phyloP scores from a whole-genome alignment of 2,329 filamentous ascomycete species.

The Parasarocladium wereldwijsianum region DNA sequence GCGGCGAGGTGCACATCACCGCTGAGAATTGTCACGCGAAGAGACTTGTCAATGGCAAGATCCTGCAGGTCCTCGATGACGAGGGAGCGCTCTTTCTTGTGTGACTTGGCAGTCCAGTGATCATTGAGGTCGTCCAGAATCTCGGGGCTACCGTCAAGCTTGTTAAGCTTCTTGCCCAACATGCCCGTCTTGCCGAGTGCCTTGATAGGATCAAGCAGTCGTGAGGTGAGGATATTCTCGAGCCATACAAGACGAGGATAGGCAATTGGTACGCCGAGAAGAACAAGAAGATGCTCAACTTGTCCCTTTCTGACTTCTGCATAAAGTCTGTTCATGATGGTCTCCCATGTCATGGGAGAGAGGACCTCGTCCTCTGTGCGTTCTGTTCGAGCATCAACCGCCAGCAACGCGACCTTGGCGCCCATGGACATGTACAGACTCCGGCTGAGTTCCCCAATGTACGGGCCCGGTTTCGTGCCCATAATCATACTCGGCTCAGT shows the following conservation, averaged over 20 bases:
- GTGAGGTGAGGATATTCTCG: constrained; percentile 65
- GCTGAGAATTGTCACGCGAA: constrained; percentile 81
- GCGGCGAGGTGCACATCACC: constrained; percentile 91
- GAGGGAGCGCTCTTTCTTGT: constrained; percentile 79
- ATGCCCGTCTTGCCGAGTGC: constrained; percentile 70
- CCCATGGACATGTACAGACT: constrained; percentile 79
- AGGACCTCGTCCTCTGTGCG: constrained; percentile 72
- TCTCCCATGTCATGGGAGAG: constrained; percentile 66
- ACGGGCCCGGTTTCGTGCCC: constrained; percentile 67
- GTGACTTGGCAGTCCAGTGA: constrained; percentile 92
- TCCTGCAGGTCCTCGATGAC: constrained; percentile 87
- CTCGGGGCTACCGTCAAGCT: constrained; percentile 83
- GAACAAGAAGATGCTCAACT: constrained; percentile 77
- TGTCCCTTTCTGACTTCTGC: constrained; percentile 69
- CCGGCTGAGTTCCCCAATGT: constrained; percentile 74
- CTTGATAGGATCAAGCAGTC: constrained; percentile 78
- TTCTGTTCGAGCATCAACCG: constrained; percentile 84
- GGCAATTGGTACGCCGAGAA: constrained; percentile 72
- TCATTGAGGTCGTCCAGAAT: constrained; percentile 87
- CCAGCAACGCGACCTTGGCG: constrained; percentile 64
- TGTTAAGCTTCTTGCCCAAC: constrained; percentile 69
- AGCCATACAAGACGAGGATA: constrained; percentile 63
- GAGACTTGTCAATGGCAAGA: constrained; percentile 79
- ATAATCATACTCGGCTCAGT: constrained; percentile 88
- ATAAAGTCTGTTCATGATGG: constrained; percentile 75